A percentile compares a stretch with the other conserved stretches of the same genome.
These are phyloP conservation scores for Fagus sylvatica DNA, from an alignment of 306 rosid species.

Conservation along the genomic window DNA sequence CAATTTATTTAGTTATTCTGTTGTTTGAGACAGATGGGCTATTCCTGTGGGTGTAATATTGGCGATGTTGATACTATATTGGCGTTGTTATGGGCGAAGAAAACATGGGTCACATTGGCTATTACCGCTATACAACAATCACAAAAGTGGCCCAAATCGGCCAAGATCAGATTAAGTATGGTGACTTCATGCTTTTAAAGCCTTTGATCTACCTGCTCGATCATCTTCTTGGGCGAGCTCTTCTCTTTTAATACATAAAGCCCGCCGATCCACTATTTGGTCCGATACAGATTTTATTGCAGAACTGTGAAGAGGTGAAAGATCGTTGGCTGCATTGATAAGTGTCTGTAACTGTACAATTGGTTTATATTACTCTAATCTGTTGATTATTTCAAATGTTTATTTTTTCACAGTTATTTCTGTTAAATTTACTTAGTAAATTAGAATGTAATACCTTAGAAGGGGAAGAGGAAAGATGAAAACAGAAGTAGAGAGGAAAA, in stretches of 20 bases:
- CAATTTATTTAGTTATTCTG: conserved; percentile 2
- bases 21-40: conserved; percentile 83
- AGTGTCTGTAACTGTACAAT: conserved; percentile 15
- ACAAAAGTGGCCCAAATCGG: conserved; percentile 57
- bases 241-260: conserved; percentile 16
- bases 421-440: conserved; percentile 18
- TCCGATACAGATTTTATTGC: conserved; percentile 8
- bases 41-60: conserved; percentile 63
- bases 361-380: conserved; percentile 16
- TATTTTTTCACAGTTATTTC: conserved; percentile 11
- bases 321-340: conserved; percentile 14
- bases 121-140: conserved; percentile 67
- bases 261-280: conserved; percentile 1
- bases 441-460: conserved; percentile 24
- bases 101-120: conserved; percentile 69
- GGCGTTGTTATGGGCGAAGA: conserved; percentile 86
- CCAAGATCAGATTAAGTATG: conserved; percentile 63
- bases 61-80: conserved; percentile 58
- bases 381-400: conserved; percentile 17
- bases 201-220: conserved; percentile 22
- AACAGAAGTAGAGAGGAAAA: neutral
- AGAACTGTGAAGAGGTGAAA: conserved; percentile 17
- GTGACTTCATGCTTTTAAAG: conserved; percentile 10
- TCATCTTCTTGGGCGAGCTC: conserved; percentile 34
- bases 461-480: neutral